A percentile compares a stretch with the other conserved stretches of the same genome.
phyloP scores from a whole-genome alignment of 345 rosid species.

The Eucalyptus erythrocorys region DNA sequence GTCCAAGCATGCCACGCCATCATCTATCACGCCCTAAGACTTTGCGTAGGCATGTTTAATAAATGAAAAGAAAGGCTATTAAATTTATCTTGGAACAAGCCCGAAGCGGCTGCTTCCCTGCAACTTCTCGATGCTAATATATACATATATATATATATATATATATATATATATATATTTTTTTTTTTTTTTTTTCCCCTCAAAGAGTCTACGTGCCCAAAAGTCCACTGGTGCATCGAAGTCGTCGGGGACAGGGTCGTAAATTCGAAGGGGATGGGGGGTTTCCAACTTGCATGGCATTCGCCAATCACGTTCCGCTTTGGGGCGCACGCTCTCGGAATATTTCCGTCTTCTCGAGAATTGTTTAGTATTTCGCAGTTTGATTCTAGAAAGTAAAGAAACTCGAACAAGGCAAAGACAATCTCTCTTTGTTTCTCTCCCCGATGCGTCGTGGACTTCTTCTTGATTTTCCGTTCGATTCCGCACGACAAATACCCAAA shows the following conservation, averaged over 20 bases:
- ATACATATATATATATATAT: background rate
- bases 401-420: background rate
- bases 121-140: background rate
- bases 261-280: background rate
- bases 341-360: background rate
- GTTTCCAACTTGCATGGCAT: background rate
- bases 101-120: background rate
- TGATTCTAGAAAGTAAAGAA: background rate
- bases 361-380: background rate
- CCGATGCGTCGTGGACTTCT: conserved; percentile 39
- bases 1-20: background rate
- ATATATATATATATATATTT: background rate
- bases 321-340: background rate
- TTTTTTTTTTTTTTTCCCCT: background rate
- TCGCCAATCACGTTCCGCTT: background rate
- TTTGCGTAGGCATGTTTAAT: background rate
- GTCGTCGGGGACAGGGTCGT: background rate
- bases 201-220: background rate
- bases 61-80: background rate
- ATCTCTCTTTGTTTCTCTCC: background rate
- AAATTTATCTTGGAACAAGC: background rate
- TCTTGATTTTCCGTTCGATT: background rate
- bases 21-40: background rate
- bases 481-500: conserved; percentile 11
- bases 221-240: background rate